Conservation (phyloP, 495 filamentous ascomycete genomes). For the Bacidia gigantensis region DNA sequence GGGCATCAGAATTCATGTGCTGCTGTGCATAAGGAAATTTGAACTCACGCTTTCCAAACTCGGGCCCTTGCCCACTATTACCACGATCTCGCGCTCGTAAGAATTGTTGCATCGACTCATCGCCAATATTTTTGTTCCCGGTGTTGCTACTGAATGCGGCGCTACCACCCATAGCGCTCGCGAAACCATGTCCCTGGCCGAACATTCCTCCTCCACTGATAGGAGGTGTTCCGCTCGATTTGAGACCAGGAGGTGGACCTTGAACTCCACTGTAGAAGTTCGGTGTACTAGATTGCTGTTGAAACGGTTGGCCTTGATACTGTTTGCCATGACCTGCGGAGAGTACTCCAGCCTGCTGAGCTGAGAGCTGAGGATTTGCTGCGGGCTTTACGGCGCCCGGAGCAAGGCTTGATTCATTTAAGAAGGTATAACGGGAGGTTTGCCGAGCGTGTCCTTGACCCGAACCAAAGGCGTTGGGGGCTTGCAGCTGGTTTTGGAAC, state of each 20-base stretch:
- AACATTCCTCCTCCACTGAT: conserved; percentile 65
- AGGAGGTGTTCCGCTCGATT: conserved; percentile 85
- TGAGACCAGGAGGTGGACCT: conserved; percentile 87
- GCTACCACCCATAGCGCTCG: conserved; percentile 44
- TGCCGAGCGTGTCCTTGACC: conserved; percentile 76
- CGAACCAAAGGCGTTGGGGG: conserved; percentile 38
- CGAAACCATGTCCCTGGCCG: conserved; percentile 63
- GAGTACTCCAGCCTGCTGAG: conserved; percentile 83
- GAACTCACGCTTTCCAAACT: conserved; percentile 90
- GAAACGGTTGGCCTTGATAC: conserved; percentile 41
- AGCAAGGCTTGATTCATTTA: conserved; percentile 55
- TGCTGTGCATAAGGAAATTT: conserved; percentile 70
- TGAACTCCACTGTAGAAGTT: conserved; percentile 52
- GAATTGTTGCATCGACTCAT: conserved; percentile 69
- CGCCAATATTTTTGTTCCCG: conserved; percentile 57
- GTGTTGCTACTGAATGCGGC: conserved; percentile 51
- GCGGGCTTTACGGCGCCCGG: conserved; percentile 68
- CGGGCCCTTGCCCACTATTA: conserved; percentile 41
- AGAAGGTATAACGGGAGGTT: conserved; percentile 77
- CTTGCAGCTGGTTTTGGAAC: conserved; percentile 41
- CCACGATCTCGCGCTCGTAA: conserved; percentile 46
- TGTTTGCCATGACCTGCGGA: conserved; percentile 50
- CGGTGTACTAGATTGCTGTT: conserved; percentile 28
- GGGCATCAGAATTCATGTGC: conserved; percentile 74
- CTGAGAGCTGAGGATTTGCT: conserved; percentile 71